Percentiles rank a stretch among this genome's conserved stretches.
These are phyloP conservation scores for Macrocybe gigantea DNA, from an alignment of 768 basidiomycete species.

Conservation along the genomic window DNA sequence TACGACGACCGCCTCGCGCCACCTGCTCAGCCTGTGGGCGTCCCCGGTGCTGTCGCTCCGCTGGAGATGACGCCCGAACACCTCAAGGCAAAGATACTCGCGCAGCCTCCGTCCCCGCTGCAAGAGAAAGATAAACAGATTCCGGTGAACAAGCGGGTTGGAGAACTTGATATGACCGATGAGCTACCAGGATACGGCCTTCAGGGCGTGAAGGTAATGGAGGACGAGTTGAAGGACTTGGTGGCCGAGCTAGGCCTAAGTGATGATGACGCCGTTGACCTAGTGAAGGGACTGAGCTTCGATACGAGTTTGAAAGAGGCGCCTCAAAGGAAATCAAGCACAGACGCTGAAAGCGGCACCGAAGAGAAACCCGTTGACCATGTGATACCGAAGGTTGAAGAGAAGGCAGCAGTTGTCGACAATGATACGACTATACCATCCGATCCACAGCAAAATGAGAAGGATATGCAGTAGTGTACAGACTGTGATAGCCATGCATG, in stretches of 20 bases:
- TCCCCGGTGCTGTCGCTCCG: conserved; percentile 73
- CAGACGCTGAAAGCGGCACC: conserved; percentile 7
- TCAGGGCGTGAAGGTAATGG: conserved; percentile 72
- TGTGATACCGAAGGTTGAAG: not conserved
- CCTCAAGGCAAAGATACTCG: conserved; percentile 52
- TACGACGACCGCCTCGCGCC: conserved; percentile 49
- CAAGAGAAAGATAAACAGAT: conserved; percentile 35
- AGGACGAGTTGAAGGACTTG: conserved; percentile 65
- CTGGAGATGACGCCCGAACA: conserved; percentile 78
- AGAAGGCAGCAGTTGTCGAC: too few species aligned
- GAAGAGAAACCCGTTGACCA: conserved; percentile 3
- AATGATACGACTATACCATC: too few species aligned
- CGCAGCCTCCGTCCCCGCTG: conserved; percentile 28
- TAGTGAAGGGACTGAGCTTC: conserved; percentile 58
- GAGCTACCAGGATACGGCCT: conserved; percentile 67
- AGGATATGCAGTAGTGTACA: too few species aligned
- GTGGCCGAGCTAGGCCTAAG: conserved; percentile 73
- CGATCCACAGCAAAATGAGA: too few species aligned
- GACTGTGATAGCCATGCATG: too few species aligned
- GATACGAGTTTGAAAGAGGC: conserved; percentile 1
- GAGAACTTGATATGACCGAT: conserved; percentile 58
- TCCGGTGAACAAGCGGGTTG: conserved; percentile 52
- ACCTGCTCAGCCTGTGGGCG: conserved; percentile 60
- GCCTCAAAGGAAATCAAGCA: too few species aligned
- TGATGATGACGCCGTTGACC: conserved; percentile 70